Conservation (phyloP, 495 filamentous ascomycete species). For the Podospora pseudocomata region DNA sequence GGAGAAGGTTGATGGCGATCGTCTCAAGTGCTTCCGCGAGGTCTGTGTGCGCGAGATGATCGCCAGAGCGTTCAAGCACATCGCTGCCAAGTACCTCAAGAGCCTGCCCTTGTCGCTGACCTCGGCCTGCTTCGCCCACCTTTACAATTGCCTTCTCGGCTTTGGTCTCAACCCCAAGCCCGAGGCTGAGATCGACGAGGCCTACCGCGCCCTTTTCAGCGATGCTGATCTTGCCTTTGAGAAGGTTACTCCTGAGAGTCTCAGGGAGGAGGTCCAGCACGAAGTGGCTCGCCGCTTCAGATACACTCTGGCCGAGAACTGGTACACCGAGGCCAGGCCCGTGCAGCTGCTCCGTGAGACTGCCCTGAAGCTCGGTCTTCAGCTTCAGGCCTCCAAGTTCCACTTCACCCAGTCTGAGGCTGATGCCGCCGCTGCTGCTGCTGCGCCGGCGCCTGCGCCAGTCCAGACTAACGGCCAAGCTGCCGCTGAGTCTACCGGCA, state of each 20-base stretch:
- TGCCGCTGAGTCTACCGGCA: constrained; percentile 27
- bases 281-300: constrained; percentile 73
- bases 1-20: constrained; percentile 49
- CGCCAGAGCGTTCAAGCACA: constrained; percentile 88
- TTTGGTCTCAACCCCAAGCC: constrained; percentile 71
- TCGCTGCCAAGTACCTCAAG: constrained; percentile 73
- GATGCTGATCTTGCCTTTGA: constrained; percentile 82
- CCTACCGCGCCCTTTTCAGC: constrained; percentile 67
- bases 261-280: constrained; percentile 65
- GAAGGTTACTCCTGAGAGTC: constrained; percentile 64
- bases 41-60: constrained; percentile 90
- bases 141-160: constrained; percentile 93
- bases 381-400: constrained; percentile 80
- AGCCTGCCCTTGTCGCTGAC: constrained; percentile 75
- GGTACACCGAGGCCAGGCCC: constrained; percentile 62
- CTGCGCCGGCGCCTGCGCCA: constrained; percentile 15
- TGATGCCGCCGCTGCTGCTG: constrained; percentile 24
- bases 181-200: constrained; percentile 69
- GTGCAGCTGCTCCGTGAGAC: constrained; percentile 86
- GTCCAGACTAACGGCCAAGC: constrained; percentile 30
- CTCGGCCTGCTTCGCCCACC: constrained; percentile 72
- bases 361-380: constrained; percentile 84
- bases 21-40: constrained; percentile 69
- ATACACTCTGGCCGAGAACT: constrained; percentile 64
- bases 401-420: constrained; percentile 53